Percentiles rank a stretch among this genome's conserved stretches.
phyloP scores from a whole-genome alignment of 495 filamentous ascomycete genomes.

The Penicillium salamii region DNA sequence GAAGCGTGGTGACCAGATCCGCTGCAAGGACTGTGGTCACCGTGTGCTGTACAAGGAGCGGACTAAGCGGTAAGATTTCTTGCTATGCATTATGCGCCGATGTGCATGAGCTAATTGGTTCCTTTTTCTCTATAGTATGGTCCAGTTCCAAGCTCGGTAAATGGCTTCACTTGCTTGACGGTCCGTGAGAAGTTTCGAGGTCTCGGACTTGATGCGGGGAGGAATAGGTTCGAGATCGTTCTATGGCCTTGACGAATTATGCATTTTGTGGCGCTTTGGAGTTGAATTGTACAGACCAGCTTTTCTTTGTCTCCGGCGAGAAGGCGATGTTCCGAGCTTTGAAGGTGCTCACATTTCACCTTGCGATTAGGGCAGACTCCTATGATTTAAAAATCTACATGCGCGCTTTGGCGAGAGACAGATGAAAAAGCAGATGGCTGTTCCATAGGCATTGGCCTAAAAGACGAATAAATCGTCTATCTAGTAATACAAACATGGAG shows the following conservation, averaged over 20 bases:
- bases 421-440: too few relatives aligned
- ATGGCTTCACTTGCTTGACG: neutral
- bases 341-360: neutral
- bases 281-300: conserved; percentile 9
- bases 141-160: conserved; percentile 94
- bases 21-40: conserved; percentile 95
- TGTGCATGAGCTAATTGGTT: conserved; percentile 12
- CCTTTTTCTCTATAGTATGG: conserved; percentile 61
- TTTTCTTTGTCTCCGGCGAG: conserved; percentile 1
- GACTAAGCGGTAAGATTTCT: conserved; percentile 77
- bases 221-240: conserved; percentile 7
- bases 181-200: neutral
- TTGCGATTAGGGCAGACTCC: neutral
- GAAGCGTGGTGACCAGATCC: conserved; percentile 80
- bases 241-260: conserved; percentile 18
- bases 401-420: too few relatives aligned
- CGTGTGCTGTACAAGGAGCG: conserved; percentile 96
- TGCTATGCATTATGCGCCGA: neutral
- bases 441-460: too few relatives aligned
- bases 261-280: conserved; percentile 34
- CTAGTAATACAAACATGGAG: neutral
- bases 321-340: neutral
- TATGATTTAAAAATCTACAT: too few relatives aligned
- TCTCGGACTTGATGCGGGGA: conserved; percentile 3
- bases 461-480: too few relatives aligned